These are phyloP conservation scores for Claviceps spartinae DNA, from an alignment of 2,329 filamentous ascomycete genomes.

Conservation along the genomic window DNA sequence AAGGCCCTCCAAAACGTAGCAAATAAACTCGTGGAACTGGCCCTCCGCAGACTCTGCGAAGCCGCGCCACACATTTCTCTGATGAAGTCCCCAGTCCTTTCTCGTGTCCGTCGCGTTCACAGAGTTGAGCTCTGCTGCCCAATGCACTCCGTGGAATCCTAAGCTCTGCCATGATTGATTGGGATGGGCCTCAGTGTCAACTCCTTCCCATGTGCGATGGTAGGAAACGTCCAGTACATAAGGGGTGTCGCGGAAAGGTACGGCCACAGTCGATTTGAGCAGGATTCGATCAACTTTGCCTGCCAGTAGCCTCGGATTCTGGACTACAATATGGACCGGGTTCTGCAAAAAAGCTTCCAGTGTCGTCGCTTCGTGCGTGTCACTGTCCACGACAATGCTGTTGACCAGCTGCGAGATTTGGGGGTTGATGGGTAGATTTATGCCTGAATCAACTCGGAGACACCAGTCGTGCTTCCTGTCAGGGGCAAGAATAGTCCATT, in stretches of 20 bases:
- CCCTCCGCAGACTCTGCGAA: slow-evolving; percentile 12
- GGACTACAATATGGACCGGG: background rate
- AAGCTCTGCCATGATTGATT: slow-evolving; percentile 17
- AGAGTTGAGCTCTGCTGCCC: slow-evolving; percentile 24
- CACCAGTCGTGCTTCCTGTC: slow-evolving; percentile 25
- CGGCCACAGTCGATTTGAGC: slow-evolving; percentile 14
- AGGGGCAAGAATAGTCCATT: slow-evolving; percentile 21
- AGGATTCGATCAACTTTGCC: slow-evolving; percentile 9
- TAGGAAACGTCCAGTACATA: slow-evolving; percentile 21
- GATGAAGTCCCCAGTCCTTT: slow-evolving; percentile 18
- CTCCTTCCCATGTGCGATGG: slow-evolving; percentile 16
- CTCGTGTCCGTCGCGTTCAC: slow-evolving; percentile 10
- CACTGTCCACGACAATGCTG: slow-evolving; percentile 9
- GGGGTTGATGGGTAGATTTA: slow-evolving; percentile 9
- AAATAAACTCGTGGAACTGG: slow-evolving; percentile 18
- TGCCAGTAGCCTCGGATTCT: background rate
- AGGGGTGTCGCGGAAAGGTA: slow-evolving; percentile 18
- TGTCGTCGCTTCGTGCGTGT: background rate
- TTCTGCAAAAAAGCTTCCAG: background rate
- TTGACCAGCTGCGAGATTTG: slow-evolving; percentile 11
- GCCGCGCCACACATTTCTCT: slow-evolving; percentile 21
- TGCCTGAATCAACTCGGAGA: slow-evolving; percentile 17
- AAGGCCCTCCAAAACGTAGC: slow-evolving; percentile 19
- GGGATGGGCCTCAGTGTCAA: slow-evolving; percentile 8
- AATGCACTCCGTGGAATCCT: slow-evolving; percentile 20